Percentiles rank a stretch among this genome's conserved stretches.
These are phyloP conservation scores for Dendrostoma leiphaemia DNA, from an alignment of 2,329 filamentous ascomycete species.

Conservation along the genomic window DNA sequence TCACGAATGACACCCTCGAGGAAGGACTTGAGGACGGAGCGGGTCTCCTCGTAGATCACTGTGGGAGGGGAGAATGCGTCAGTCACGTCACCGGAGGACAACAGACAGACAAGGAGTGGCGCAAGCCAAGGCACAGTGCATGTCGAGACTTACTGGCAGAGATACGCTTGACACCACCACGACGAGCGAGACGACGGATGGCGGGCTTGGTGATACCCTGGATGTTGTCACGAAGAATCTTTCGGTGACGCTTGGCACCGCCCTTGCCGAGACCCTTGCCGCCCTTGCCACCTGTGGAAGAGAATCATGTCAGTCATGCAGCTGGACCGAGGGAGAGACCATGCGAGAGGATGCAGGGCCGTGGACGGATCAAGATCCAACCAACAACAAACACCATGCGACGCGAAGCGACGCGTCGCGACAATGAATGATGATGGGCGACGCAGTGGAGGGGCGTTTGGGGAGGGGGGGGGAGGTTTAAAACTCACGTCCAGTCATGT, in stretches of 20 bases:
- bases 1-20: constrained; percentile 79
- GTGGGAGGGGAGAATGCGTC: no score
- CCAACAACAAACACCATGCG: no score
- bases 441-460: neutral
- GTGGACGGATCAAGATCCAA: no score
- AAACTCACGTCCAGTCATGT: constrained; percentile 36
- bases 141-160: constrained; percentile 87
- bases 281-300: constrained; percentile 75
- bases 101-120: no score
- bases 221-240: constrained; percentile 99
- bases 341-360: no score
- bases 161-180: constrained; percentile 99
- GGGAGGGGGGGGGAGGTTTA: neutral
- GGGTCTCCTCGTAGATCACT: constrained; percentile 83
- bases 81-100: no score
- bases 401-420: no score
- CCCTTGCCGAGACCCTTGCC: constrained; percentile 98
- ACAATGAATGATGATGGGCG: no score
- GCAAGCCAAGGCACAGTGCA: no score
- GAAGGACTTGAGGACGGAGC: constrained; percentile 81
- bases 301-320: neutral
- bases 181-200: constrained; percentile 96
- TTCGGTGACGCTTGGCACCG: constrained; percentile 97
- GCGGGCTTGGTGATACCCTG: constrained; percentile 99
- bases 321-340: neutral